A percentile compares a stretch with the other conserved stretches of the same genome.
phyloP scores from a whole-genome alignment of 192 early-diverging fungal genomes.

The Dimargaris xerosporica region DNA sequence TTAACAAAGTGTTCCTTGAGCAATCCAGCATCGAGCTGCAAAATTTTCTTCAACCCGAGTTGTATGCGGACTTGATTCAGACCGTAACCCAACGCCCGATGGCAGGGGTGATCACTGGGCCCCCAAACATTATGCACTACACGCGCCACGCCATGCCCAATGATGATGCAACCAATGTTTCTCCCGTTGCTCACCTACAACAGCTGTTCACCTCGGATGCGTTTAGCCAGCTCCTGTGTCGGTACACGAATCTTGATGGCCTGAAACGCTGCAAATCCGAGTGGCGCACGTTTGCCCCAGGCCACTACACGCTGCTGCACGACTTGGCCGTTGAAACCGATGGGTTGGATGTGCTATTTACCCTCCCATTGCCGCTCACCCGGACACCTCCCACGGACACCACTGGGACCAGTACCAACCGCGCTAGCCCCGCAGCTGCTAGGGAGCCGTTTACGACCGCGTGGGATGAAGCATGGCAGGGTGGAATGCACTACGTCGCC shows the following conservation, averaged over 20 bases:
- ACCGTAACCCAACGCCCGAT: slow-evolving; percentile 13
- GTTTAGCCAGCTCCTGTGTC: slow-evolving; percentile 18
- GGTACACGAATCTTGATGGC: slow-evolving; percentile 17
- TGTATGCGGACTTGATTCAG: slow-evolving; percentile 18
- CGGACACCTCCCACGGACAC: background rate
- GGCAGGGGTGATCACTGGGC: background rate
- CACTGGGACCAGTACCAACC: background rate
- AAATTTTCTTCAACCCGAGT: slow-evolving; percentile 20
- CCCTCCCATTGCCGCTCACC: slow-evolving; percentile 13
- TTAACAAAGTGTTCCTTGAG: slow-evolving; percentile 29
- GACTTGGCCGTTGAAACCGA: slow-evolving; percentile 35
- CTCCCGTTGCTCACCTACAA: background rate
- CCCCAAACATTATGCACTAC: slow-evolving; percentile 16
- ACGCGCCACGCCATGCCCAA: background rate
- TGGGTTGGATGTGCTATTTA: slow-evolving; percentile 34
- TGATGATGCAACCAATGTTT: background rate
- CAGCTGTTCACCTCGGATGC: slow-evolving; percentile 14
- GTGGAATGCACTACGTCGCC: slow-evolving; percentile 37
- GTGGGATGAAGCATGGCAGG: slow-evolving; percentile 37
- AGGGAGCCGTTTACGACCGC: background rate
- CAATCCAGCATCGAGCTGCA: slow-evolving; percentile 25
- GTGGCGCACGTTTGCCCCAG: slow-evolving; percentile 31
- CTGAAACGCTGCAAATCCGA: slow-evolving; percentile 14
- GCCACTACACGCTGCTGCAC: slow-evolving; percentile 43
- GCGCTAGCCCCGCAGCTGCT: background rate